Percentiles rank a stretch among this genome's conserved stretches.
phyloP scores from a whole-genome alignment of 2,329 filamentous ascomycete species.

The Monosporascus sp. region DNA sequence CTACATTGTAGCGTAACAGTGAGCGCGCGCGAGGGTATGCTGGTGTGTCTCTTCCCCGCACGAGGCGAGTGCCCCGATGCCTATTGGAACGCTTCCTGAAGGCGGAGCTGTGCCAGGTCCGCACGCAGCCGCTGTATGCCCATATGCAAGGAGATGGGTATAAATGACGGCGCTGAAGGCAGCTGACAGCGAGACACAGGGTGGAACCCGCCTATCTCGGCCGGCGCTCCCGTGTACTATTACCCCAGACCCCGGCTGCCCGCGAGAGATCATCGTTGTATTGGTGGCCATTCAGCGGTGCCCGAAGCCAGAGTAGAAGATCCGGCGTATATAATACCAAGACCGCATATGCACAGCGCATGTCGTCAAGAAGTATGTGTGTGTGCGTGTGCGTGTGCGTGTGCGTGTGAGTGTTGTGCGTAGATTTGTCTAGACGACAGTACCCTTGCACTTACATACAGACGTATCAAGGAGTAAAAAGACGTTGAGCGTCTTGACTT shows the following conservation, averaged over 20 bases:
- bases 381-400: no score
- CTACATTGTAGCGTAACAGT: not conserved
- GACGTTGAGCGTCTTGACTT: no score
- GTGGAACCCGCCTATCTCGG: not conserved
- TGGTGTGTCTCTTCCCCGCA: not conserved
- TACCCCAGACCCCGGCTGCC: not conserved
- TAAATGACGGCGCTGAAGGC: not conserved
- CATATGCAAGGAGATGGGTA: not conserved
- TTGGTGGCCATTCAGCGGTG: not conserved
- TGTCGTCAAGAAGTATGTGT: no score
- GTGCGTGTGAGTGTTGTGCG: no score
- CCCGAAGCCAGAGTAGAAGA: no score
- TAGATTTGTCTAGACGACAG: no score
- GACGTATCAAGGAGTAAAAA: no score
- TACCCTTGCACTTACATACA: no score
- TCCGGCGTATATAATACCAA: no score
- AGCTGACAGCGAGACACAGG: not conserved
- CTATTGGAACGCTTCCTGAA: not conserved
- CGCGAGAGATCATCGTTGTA: not conserved
- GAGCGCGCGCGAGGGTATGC: not conserved
- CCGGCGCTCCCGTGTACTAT: not conserved
- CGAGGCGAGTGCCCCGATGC: not conserved
- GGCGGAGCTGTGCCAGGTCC: not conserved
- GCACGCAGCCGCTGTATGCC: not conserved
- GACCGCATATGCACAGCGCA: no score